Percentiles rank a stretch among this genome's conserved stretches.
Evolutionary conservation across 441 rosid species (phyloP).

Genomic region (Geranium incanum): DNA sequence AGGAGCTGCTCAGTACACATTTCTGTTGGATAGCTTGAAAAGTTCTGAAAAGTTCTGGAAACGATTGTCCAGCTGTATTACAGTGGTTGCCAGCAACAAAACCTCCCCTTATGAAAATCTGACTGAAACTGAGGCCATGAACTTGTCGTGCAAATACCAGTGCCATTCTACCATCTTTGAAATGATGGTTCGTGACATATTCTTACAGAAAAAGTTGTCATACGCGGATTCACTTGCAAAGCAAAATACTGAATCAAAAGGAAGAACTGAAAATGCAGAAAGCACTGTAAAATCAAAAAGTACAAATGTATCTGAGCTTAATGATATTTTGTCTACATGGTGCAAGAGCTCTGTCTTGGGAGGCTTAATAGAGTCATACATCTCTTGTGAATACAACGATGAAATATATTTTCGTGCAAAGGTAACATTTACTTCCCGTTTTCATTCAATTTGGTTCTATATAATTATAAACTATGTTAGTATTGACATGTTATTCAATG

Average conservation of each 20-base stretch:
- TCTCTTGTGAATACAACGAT: slow-evolving; percentile 49
- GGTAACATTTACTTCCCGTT: slow-evolving; percentile 27
- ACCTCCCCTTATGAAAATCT: slow-evolving; percentile 32
- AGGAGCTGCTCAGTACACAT: slow-evolving; percentile 64
- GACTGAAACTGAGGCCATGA: slow-evolving; percentile 39
- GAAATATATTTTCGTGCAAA: slow-evolving; percentile 45
- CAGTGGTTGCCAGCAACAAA: slow-evolving; percentile 33
- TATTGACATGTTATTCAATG: neutral
- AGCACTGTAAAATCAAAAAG: slow-evolving; percentile 27
- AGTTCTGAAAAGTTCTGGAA: slow-evolving; percentile 62
- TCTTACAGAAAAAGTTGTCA: slow-evolving; percentile 63
- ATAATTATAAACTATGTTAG: neutral
- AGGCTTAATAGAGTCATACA: slow-evolving; percentile 47
- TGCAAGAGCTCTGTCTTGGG: slow-evolving; percentile 49
- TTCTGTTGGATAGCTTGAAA: slow-evolving; percentile 51
- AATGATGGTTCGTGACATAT: slow-evolving; percentile 69
- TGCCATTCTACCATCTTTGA: slow-evolving; percentile 74
- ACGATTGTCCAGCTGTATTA: slow-evolving; percentile 42
- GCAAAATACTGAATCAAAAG: slow-evolving; percentile 31
- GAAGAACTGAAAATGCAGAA: slow-evolving; percentile 25
- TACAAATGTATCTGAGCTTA: slow-evolving; percentile 34
- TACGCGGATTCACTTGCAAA: slow-evolving; percentile 47
- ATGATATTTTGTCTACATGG: slow-evolving; percentile 53
- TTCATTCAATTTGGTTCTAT: slow-evolving; percentile 1
- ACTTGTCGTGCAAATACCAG: slow-evolving; percentile 42